phyloP scores from a whole-genome alignment of 306 rosid species.

The Casuarina equisetifolia region DNA sequence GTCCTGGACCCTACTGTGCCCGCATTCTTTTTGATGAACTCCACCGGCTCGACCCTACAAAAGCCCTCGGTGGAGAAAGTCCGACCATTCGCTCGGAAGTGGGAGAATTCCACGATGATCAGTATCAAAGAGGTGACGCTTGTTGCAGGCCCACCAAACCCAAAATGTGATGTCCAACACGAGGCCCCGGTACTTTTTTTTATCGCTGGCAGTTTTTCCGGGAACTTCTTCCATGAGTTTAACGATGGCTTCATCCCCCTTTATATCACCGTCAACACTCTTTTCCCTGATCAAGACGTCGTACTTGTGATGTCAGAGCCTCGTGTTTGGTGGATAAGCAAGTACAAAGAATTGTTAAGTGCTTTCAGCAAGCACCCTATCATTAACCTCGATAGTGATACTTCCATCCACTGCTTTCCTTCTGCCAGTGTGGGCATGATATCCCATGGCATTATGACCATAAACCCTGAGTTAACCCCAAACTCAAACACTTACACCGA shows the following conservation, averaged over 20 bases:
- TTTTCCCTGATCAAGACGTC: constrained; percentile 9
- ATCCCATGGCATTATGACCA: constrained; percentile 42
- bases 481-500: constrained; percentile 16
- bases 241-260: constrained; percentile 48
- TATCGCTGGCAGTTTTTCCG: constrained; percentile 43
- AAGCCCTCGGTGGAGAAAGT: constrained; percentile 28
- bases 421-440: constrained; percentile 44
- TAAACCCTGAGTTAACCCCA: constrained; percentile 26
- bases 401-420: constrained; percentile 46
- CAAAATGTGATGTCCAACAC: constrained; percentile 38
- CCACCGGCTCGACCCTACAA: background rate
- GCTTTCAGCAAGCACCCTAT: constrained; percentile 39
- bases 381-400: constrained; percentile 43
- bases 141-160: constrained; percentile 34
- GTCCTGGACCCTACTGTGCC: constrained; percentile 40
- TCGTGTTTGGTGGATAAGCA: constrained; percentile 48
- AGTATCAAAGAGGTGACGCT: constrained; percentile 35
- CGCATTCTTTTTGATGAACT: constrained; percentile 32
- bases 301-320: constrained; percentile 43
- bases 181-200: constrained; percentile 33
- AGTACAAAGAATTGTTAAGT: constrained; percentile 26
- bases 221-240: constrained; percentile 56
- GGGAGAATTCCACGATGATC: constrained; percentile 27
- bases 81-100: constrained; percentile 46
- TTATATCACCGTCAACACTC: constrained; percentile 33